Percentiles rank a stretch among this genome's conserved stretches.
Evolutionary conservation across 495 filamentous ascomycete species (phyloP).

Genomic region (Aspergillus sparsus): DNA sequence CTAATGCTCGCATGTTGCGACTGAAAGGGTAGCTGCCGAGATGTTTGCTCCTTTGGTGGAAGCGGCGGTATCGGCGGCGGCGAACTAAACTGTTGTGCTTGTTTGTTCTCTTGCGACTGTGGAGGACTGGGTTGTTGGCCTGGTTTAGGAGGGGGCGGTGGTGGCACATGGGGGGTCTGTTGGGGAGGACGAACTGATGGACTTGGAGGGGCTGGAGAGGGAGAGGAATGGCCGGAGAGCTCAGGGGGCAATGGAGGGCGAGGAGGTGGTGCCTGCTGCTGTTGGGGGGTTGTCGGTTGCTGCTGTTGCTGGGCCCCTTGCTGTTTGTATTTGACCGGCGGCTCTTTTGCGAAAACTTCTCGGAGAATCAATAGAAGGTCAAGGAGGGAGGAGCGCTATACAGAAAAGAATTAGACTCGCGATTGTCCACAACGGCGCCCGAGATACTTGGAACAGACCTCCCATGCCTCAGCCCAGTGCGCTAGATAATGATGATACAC

Average conservation of each 20-base stretch:
- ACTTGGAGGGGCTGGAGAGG: constrained; percentile 7
- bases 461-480: constrained; percentile 84
- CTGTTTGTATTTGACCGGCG: constrained; percentile 78
- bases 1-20: constrained; percentile 7
- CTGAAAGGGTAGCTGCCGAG: constrained; percentile 22
- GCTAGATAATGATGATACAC: constrained; percentile 95
- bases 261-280: constrained; percentile 56
- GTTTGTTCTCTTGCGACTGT: constrained; percentile 24
- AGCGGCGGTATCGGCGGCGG: constrained; percentile 43
- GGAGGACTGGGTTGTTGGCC: constrained; percentile 21
- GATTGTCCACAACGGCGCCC: not conserved
- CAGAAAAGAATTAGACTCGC: not conserved
- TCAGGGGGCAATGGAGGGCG: constrained; percentile 71
- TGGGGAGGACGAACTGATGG: constrained; percentile 11
- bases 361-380: constrained; percentile 81
- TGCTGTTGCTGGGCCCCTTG: constrained; percentile 44
- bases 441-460: constrained; percentile 60
- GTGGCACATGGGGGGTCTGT: constrained; percentile 28
- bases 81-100: constrained; percentile 33
- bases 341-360: constrained; percentile 91
- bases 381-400: constrained; percentile 74
- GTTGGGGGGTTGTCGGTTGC: constrained; percentile 38
- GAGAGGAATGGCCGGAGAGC: constrained; percentile 39
- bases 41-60: constrained; percentile 41
- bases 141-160: constrained; percentile 42